Evolutionary conservation across 2,329 filamentous ascomycete species (phyloP).

Genomic region (Fusarium ramigenum): DNA sequence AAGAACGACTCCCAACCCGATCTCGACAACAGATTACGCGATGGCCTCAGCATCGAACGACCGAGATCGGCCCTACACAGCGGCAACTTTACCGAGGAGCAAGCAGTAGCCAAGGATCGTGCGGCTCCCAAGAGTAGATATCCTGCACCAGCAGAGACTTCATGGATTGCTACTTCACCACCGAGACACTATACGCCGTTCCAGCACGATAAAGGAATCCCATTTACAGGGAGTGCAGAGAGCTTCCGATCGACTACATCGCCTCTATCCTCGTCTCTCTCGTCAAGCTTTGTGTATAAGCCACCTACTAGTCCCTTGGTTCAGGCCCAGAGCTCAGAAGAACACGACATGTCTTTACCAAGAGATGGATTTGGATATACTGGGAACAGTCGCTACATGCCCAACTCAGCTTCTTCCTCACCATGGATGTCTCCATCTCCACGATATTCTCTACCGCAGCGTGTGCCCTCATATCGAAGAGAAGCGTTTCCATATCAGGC

Average conservation of each 20-base stretch:
- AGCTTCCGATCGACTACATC: slow-evolving; percentile 61
- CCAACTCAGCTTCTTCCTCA: slow-evolving; percentile 68
- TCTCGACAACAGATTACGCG: slow-evolving; percentile 56
- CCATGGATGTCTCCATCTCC: slow-evolving; percentile 54
- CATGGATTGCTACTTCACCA: slow-evolving; percentile 67
- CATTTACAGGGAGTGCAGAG: slow-evolving; percentile 46
- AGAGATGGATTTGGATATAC: slow-evolving; percentile 61
- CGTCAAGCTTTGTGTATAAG: slow-evolving; percentile 84
- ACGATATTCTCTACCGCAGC: slow-evolving; percentile 40
- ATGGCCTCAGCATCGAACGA: slow-evolving; percentile 76
- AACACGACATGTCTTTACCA: slow-evolving; percentile 66
- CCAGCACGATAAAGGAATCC: slow-evolving; percentile 50
- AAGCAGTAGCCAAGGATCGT: slow-evolving; percentile 30
- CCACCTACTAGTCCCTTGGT: slow-evolving; percentile 92
- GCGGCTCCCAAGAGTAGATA: slow-evolving; percentile 12
- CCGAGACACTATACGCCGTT: slow-evolving; percentile 62
- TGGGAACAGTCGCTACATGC: slow-evolving; percentile 71
- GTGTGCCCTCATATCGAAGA: slow-evolving; percentile 57
- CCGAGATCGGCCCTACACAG: slow-evolving; percentile 80
- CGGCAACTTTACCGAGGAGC: slow-evolving; percentile 68
- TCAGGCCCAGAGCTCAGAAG: slow-evolving; percentile 85
- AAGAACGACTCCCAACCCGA: slow-evolving; percentile 29
- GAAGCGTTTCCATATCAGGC: slow-evolving; percentile 77
- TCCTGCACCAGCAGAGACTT: slow-evolving; percentile 35
- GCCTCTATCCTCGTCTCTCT: slow-evolving; percentile 75